Conservation (phyloP, 1,284 basidiomycete species). For the Pascua guehoae region DNA sequence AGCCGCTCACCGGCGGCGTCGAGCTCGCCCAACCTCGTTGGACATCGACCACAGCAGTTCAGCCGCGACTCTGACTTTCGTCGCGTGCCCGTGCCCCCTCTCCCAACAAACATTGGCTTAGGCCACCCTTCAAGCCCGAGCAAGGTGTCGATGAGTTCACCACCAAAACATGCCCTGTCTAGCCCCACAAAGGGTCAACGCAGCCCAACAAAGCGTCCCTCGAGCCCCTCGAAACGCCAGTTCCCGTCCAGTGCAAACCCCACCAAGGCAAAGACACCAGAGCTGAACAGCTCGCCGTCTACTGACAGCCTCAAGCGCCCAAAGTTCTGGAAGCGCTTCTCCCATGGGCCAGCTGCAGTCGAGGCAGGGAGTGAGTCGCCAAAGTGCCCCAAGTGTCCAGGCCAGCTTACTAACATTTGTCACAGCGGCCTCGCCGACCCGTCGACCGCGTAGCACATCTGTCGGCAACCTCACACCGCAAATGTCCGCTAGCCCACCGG, state of each 20-base stretch:
- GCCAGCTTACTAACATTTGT: neutral
- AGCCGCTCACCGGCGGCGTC: slow-evolving; percentile 3
- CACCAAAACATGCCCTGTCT: no score
- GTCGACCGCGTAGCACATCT: slow-evolving; percentile 27
- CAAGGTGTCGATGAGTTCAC: neutral
- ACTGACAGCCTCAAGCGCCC: slow-evolving; percentile 7
- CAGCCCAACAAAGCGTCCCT: no score
- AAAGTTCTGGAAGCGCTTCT: slow-evolving; percentile 12
- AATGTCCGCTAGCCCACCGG: slow-evolving; percentile 20
- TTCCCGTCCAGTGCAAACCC: no score
- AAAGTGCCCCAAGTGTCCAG: neutral
- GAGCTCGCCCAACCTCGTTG: slow-evolving; percentile 12
- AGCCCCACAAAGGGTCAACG: no score
- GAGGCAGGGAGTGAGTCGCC: neutral
- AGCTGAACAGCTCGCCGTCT: slow-evolving; percentile 3
- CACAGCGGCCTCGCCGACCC: neutral
- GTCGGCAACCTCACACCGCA: slow-evolving; percentile 11
- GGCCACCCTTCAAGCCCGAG: neutral
- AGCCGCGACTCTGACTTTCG: neutral
- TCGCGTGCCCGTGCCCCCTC: neutral
- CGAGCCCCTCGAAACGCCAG: no score
- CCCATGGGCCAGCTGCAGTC: neutral
- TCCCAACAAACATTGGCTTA: no score
- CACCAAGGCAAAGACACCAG: neutral
- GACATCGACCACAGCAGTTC: neutral